Percentiles rank a stretch among this genome's conserved stretches.
These are phyloP conservation scores for Moesziomyces aphidis DNA, from an alignment of 1,284 basidiomycete species.

Conservation along the genomic window DNA sequence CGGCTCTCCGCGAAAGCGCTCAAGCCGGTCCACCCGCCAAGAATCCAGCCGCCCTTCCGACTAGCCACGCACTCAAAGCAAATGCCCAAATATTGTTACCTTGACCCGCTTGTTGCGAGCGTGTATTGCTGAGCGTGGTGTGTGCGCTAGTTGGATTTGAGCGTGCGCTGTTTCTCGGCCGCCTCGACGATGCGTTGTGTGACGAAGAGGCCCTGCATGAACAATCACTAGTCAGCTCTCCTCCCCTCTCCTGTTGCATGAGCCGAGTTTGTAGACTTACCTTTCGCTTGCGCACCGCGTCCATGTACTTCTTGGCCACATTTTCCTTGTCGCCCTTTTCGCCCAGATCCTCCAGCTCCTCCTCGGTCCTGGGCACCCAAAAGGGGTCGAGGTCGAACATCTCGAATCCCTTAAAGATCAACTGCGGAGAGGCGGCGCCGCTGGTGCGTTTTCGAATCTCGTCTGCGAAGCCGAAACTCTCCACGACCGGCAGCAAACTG, in stretches of 20 bases:
- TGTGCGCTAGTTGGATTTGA: conserved; percentile 59
- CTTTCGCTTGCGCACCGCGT: conserved; percentile 76
- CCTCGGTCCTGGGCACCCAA: conserved; percentile 98
- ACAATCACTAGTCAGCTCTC: background rate
- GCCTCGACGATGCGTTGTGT: conserved; percentile 60
- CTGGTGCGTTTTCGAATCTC: conserved; percentile 97
- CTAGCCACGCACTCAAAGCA: no score
- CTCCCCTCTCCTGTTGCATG: no score
- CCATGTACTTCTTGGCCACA: conserved; percentile 94
- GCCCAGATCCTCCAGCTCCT: conserved; percentile 96
- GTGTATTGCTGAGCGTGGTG: no score
- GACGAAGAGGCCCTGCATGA: conserved; percentile 53
- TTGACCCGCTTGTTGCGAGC: no score
- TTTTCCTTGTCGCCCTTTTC: conserved; percentile 94
- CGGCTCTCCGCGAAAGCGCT: no score
- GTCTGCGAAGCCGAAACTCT: conserved; percentile 97
- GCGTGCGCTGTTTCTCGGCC: conserved; percentile 66
- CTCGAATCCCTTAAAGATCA: conserved; percentile 87
- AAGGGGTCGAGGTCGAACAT: conserved; percentile 79
- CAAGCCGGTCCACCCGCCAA: no score
- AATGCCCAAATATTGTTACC: no score
- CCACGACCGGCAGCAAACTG: conserved; percentile 92
- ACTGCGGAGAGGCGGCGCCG: conserved; percentile 93
- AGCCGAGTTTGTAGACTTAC: conserved; percentile 3
- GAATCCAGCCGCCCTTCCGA: no score